phyloP scores from a whole-genome alignment of 2,329 filamentous ascomycete species.

The Verticillium isaacii region DNA sequence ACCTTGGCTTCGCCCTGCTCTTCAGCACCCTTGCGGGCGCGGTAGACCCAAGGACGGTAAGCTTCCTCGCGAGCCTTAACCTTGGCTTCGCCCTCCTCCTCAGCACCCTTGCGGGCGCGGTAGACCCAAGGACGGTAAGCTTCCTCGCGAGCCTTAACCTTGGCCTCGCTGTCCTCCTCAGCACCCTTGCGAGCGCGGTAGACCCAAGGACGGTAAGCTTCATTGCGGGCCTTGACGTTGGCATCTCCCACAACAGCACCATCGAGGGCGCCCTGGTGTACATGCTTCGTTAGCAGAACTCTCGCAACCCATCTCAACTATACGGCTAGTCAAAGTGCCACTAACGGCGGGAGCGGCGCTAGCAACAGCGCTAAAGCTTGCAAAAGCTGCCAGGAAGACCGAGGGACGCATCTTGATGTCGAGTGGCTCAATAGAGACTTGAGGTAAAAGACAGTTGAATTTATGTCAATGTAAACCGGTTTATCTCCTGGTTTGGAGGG shows the following conservation, averaged over 20 bases:
- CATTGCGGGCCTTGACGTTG: not conserved
- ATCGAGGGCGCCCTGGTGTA: not conserved
- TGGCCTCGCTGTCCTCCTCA: too few relatives aligned
- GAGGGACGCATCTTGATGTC: not conserved
- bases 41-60: not conserved
- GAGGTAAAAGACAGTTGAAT: not conserved
- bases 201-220: not conserved
- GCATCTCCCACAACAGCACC: not conserved
- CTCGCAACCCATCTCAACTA: not conserved
- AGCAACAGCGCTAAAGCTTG: not conserved
- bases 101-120: not conserved
- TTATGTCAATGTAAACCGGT: not conserved
- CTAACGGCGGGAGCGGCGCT: not conserved
- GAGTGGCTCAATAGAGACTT: not conserved
- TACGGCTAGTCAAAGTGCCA: not conserved
- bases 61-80: not conserved
- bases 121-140: too few relatives aligned
- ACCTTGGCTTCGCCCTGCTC: not conserved
- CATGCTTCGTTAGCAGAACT: not conserved
- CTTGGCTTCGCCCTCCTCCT: not conserved
- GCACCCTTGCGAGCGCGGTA: not conserved
- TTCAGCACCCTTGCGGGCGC: not conserved
- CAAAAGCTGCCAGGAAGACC: not conserved
- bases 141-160: too few relatives aligned
- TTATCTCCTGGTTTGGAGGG: not conserved